phyloP scores from a whole-genome alignment of 225 moss, liverwort and hornwort genomes.

The Pleurozium schreberi region DNA sequence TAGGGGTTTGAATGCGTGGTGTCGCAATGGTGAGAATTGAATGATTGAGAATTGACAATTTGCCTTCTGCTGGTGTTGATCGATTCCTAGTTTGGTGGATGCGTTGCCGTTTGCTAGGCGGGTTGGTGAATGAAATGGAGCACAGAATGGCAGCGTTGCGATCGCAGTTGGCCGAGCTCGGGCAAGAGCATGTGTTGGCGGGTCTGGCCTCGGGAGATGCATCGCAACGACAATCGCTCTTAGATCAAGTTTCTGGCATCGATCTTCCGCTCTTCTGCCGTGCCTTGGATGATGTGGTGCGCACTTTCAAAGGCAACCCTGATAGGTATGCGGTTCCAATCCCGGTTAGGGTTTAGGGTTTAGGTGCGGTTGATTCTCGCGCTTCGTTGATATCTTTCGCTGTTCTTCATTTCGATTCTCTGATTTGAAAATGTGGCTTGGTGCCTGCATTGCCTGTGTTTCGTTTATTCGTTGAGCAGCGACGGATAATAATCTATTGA shows the following conservation, averaged over 20 bases:
- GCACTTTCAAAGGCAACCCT: not conserved
- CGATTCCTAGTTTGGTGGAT: not conserved
- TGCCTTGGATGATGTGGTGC: constrained; percentile 25
- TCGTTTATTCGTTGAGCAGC: not conserved
- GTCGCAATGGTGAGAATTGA: not conserved
- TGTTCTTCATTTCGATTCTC: not conserved
- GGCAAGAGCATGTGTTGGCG: constrained; percentile 43
- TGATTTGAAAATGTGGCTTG: not conserved
- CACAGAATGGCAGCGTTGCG: constrained; percentile 18
- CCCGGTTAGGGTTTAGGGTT: not conserved
- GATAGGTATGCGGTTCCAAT: not conserved
- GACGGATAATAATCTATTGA: not conserved
- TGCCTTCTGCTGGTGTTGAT: not conserved
- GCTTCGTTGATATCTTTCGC: not conserved
- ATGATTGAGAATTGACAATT: not conserved
- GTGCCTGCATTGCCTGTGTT: not conserved
- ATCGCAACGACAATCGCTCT: constrained; percentile 7
- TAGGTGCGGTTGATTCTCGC: not conserved
- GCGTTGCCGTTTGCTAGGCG: constrained; percentile 16
- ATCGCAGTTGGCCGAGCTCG: constrained; percentile 18
- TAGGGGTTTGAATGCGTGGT: not conserved
- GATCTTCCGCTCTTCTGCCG: constrained; percentile 29
- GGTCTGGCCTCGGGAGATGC: constrained; percentile 10
- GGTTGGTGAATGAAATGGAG: constrained; percentile 23
- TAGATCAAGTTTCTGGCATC: constrained; percentile 22